Evolutionary conservation across 2,329 filamentous ascomycete genomes (phyloP).

Genomic region (Pseudocercospora eumusae): DNA sequence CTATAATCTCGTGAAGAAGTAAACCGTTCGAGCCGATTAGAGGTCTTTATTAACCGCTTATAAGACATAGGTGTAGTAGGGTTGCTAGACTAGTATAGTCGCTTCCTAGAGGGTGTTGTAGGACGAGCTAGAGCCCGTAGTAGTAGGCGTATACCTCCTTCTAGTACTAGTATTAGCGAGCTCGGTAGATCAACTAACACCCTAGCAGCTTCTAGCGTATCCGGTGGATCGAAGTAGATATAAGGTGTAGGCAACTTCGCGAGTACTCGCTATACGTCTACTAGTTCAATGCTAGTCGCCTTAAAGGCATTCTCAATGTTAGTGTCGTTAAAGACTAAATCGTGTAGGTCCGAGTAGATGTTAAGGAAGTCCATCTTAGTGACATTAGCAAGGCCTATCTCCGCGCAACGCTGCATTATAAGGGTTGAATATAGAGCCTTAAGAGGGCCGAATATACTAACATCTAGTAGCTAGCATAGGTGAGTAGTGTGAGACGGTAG

Average conservation of each 20-base stretch:
- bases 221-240: not conserved
- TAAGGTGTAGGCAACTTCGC: not conserved
- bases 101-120: not conserved
- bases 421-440: not conserved
- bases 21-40: not conserved
- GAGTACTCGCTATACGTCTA: not conserved
- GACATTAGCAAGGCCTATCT: not conserved
- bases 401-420: not conserved
- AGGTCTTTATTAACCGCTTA: not conserved
- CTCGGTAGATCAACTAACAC: no score
- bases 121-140: not conserved
- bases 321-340: not conserved
- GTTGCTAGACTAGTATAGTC: not conserved
- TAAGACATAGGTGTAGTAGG: not conserved
- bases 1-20: not conserved
- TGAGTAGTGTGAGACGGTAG: not conserved
- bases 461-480: not conserved
- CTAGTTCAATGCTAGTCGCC: not conserved
- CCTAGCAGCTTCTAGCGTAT: no score
- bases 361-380: not conserved
- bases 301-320: not conserved
- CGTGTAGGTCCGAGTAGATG: no score
- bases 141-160: not conserved
- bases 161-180: not conserved
- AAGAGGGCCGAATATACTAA: not conserved